Conservation (phyloP, 148 eudicot species). For the Nepenthes gracilis region DNA sequence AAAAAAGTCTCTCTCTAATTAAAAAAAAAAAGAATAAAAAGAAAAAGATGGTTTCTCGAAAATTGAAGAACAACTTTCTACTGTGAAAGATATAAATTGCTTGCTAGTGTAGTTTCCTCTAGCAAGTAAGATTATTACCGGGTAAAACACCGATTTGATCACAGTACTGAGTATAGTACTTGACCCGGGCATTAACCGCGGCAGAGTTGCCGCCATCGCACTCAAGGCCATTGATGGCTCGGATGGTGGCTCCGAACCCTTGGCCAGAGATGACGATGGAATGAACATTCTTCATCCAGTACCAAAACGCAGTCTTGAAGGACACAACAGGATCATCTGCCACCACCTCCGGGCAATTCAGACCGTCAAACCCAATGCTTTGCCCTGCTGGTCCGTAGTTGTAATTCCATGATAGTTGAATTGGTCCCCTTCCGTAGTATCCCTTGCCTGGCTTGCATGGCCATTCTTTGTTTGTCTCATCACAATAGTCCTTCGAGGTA, state of each 20-base stretch:
- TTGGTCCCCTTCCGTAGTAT: constrained; percentile 32
- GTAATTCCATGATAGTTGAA: constrained; percentile 39
- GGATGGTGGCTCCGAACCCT: constrained; percentile 32
- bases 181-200: constrained; percentile 20
- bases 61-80: too few species aligned
- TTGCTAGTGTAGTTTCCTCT: too few species aligned
- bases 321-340: constrained; percentile 16
- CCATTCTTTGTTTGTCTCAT: constrained; percentile 18
- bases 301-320: constrained; percentile 36
- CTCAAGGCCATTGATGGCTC: constrained; percentile 22
- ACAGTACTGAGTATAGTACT: constrained; percentile 23
- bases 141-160: constrained; percentile 33
- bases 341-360: constrained; percentile 30
- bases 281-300: constrained; percentile 34
- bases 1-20: too few species aligned
- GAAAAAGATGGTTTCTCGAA: too few species aligned
- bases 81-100: too few species aligned
- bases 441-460: constrained; percentile 22
- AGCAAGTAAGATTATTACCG: constrained; percentile 21
- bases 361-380: constrained; percentile 37
- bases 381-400: constrained; percentile 35
- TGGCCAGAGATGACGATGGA: constrained; percentile 9
- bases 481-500: constrained; percentile 32
- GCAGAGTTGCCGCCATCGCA: constrained; percentile 19
- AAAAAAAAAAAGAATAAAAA: too few species aligned